These are phyloP conservation scores for Panellus pusillus DNA, from an alignment of 768 basidiomycete species.

Conservation along the genomic window DNA sequence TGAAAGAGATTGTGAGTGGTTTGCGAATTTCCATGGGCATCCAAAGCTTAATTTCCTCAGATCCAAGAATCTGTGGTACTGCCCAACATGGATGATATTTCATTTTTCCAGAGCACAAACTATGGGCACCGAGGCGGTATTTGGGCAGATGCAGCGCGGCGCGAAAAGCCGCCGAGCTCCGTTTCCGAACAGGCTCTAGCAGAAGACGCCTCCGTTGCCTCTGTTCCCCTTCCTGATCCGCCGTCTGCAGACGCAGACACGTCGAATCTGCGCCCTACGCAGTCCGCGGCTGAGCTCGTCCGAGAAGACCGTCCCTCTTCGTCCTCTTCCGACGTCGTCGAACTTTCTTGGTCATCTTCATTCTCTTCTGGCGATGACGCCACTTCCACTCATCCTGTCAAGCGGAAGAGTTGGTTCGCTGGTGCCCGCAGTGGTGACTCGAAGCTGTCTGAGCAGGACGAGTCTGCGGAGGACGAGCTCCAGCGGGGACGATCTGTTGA, in stretches of 20 bases:
- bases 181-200: slow-evolving; percentile 22
- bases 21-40: background rate
- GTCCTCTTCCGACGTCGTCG: slow-evolving; percentile 24
- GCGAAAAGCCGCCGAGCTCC: slow-evolving; percentile 29
- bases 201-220: slow-evolving; percentile 34
- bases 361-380: slow-evolving; percentile 19
- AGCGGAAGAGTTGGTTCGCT: slow-evolving; percentile 61
- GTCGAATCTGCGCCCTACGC: slow-evolving; percentile 24
- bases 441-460: slow-evolving; percentile 25
- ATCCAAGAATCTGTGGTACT: slow-evolving; percentile 92
- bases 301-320: slow-evolving; percentile 15
- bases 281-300: slow-evolving; percentile 31
- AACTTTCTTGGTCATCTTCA: slow-evolving; percentile 21
- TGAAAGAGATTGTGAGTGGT: slow-evolving; percentile 79
- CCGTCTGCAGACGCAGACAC: slow-evolving; percentile 17
- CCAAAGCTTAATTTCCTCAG: slow-evolving; percentile 39
- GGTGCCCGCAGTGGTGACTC: slow-evolving; percentile 40
- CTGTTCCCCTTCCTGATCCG: slow-evolving; percentile 36
- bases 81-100: slow-evolving; percentile 98
- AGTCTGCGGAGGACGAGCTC: slow-evolving; percentile 23
- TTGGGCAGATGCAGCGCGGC: slow-evolving; percentile 73
- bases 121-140: slow-evolving; percentile 82
- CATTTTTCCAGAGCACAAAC: slow-evolving; percentile 81
- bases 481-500: slow-evolving; percentile 40
- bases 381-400: slow-evolving; percentile 26